Percentiles rank a stretch among this genome's conserved stretches.
phyloP scores from a whole-genome alignment of 2,329 filamentous ascomycete genomes.

The Alternaria sp. region DNA sequence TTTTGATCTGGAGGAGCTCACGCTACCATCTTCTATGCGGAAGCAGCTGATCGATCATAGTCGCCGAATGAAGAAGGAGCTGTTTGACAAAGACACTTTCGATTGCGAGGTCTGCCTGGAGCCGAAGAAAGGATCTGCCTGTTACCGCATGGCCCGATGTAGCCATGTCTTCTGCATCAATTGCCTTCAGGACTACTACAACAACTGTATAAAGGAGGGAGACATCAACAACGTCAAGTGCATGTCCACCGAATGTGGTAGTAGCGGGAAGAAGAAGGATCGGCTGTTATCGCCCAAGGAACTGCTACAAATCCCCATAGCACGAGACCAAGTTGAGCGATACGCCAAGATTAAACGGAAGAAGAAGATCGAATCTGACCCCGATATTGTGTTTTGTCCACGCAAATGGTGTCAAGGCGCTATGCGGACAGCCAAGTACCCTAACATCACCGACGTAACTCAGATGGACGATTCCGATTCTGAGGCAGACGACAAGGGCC shows the following conservation, averaged over 20 bases:
- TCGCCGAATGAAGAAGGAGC: conserved; percentile 73
- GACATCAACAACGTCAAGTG: conserved; percentile 82
- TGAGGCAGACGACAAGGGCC: conserved; percentile 44
- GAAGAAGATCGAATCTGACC: conserved; percentile 88
- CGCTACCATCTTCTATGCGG: conserved; percentile 63
- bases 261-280: conserved; percentile 56
- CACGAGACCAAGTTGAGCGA: conserved; percentile 76
- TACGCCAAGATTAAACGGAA: conserved; percentile 94
- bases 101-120: conserved; percentile 90
- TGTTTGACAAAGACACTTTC: conserved; percentile 85
- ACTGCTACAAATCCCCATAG: conserved; percentile 64
- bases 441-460: conserved; percentile 55
- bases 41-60: conserved; percentile 81
- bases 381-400: conserved; percentile 90
- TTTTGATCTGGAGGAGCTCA: conserved; percentile 62
- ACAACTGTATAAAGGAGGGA: conserved; percentile 84
- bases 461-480: conserved; percentile 53
- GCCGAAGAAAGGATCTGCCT: conserved; percentile 84
- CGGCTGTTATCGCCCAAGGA: conserved; percentile 81
- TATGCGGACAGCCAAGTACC: conserved; percentile 66
- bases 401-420: conserved; percentile 91
- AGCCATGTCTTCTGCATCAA: conserved; percentile 88
- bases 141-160: conserved; percentile 83
- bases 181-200: conserved; percentile 93
- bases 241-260: conserved; percentile 73